Evolutionary conservation across 495 filamentous ascomycete genomes (phyloP).

Genomic region (Trichoderma erinaceum): DNA sequence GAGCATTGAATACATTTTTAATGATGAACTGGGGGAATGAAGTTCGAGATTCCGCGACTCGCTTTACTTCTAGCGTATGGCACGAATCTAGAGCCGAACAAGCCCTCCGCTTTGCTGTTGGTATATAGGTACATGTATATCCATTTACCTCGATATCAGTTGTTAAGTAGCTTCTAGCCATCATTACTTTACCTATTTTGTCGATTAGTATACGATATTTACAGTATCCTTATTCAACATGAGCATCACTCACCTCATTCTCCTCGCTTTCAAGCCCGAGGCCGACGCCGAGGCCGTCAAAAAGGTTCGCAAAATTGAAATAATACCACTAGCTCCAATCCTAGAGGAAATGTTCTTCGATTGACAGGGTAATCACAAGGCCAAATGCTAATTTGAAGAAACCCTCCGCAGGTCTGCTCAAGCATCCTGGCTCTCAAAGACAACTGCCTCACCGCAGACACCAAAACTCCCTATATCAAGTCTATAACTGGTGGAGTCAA

Average conservation of each 20-base stretch:
- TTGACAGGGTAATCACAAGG: background rate
- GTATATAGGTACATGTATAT: no score
- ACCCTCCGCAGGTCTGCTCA: background rate
- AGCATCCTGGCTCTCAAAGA: constrained; percentile 30
- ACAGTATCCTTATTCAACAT: constrained; percentile 25
- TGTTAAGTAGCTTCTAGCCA: background rate
- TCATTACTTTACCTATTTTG: background rate
- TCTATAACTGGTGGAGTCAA: constrained; percentile 54
- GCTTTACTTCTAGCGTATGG: no score
- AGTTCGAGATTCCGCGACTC: no score
- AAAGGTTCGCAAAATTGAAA: constrained; percentile 35
- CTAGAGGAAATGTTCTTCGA: background rate
- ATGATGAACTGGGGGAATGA: no score
- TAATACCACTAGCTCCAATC: background rate
- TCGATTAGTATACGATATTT: background rate
- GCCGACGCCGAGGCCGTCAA: constrained; percentile 35
- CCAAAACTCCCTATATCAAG: constrained; percentile 52
- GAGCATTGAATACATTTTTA: no score
- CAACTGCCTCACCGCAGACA: constrained; percentile 44
- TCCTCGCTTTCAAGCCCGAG: constrained; percentile 55
- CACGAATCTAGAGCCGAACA: no score
- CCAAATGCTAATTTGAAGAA: background rate
- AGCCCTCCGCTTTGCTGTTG: no score
- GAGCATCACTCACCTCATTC: constrained; percentile 54
- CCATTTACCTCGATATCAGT: no score